phyloP scores from a whole-genome alignment of 2,329 filamentous ascomycete genomes.

The Exophiala sideris region DNA sequence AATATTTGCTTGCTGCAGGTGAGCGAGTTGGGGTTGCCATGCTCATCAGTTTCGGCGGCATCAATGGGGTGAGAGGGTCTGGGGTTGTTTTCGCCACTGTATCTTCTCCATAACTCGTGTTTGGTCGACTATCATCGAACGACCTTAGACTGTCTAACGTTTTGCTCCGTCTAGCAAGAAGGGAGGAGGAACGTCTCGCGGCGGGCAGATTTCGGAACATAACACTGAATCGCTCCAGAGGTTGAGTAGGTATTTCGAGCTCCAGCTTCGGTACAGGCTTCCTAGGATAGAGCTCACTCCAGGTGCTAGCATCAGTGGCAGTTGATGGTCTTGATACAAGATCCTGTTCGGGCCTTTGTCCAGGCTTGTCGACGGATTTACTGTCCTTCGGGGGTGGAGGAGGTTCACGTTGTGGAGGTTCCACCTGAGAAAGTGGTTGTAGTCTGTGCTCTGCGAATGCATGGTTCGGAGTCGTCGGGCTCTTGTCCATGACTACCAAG shows the following conservation, averaged over 20 bases:
- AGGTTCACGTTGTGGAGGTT: constrained; percentile 1
- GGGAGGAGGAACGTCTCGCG: constrained; percentile 21
- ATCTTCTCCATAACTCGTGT: constrained; percentile 7
- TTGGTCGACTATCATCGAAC: constrained; percentile 15
- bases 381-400: constrained; percentile 6
- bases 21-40: constrained; percentile 15
- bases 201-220: constrained; percentile 19
- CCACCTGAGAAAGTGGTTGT: constrained; percentile 3
- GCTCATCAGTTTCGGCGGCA: constrained; percentile 17
- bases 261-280: constrained; percentile 22
- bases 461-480: constrained; percentile 1
- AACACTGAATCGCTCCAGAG: constrained; percentile 17
- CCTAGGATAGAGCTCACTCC: constrained; percentile 5
- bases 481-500: constrained; percentile 20
- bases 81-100: background rate
- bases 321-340: constrained; percentile 15
- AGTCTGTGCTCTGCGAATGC: constrained; percentile 9
- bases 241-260: constrained; percentile 17
- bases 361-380: background rate
- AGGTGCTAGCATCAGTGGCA: constrained; percentile 11
- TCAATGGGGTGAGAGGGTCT: constrained; percentile 12
- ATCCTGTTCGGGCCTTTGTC: constrained; percentile 9
- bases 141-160: constrained; percentile 23
- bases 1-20: constrained; percentile 25
- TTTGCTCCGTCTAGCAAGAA: constrained; percentile 24